Evolutionary conservation across 768 basidiomycete species (phyloP), one percentile per base, ranked within the genome.

Genomic region (Fistulinella prunicolor): DNA sequence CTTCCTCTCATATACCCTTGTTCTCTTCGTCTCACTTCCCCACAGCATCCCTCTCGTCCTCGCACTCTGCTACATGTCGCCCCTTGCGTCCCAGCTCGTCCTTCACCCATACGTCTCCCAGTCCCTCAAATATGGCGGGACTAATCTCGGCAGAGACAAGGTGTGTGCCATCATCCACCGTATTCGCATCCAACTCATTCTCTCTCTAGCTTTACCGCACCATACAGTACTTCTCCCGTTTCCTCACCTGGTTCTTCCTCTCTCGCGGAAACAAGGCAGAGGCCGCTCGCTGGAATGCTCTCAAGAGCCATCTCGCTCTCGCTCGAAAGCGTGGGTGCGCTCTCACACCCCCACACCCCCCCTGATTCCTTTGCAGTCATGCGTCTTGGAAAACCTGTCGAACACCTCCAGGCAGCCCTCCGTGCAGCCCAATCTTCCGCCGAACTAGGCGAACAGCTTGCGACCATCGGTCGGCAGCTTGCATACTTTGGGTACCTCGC

Each of bases 111-210:
- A 78, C 1, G 75, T 91, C 26, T 85, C 86, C 29, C 81, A 86
- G 53, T 69, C 80, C 21, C 72, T 97, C 64, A 89, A 86, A 63
- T 82, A 88, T 41, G 79, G 85, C 40, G 77, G 78, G 17, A 93
- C 92, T 0, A 96, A 90, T 14, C 63, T 87, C 26, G 95, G 94
- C 9, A 77, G 94, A 41, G 95, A 97, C 75, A 97, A 99, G 83
- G 92, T 83, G 57, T 47, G 67, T 48, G 32, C 34, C 10, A 6
- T 12, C 42, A 9, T 22, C 9, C 36, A 6, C 9, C 32, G 9
- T 6, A 34, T 13, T 17, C 28, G 28, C 30, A 4, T 13, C 2
- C 19, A 22, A 2, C 49, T 38, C n/a, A 49, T n/a, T 20, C 37
- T 19, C 21, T 32, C 36, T 17, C 10, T 54, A 96, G 94, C 73